Conservation (phyloP, 2,329 filamentous ascomycete species). For the Aphanoascus verrucosus region DNA sequence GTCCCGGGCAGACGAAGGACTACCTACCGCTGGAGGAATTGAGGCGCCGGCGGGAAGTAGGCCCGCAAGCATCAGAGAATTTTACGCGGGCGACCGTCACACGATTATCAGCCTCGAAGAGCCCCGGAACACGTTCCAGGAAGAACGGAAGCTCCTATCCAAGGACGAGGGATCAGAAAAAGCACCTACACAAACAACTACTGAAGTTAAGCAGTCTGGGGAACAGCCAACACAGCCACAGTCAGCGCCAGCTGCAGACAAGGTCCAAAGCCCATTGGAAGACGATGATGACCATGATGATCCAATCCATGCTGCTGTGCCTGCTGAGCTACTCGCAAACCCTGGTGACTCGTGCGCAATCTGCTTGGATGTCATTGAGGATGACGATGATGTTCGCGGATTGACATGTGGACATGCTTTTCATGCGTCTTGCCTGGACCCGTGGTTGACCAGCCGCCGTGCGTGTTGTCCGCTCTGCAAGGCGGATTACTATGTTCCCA, state of each 20-base stretch:
- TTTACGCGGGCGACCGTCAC: slow-evolving; percentile 34
- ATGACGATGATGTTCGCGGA: slow-evolving; percentile 89
- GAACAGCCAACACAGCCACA: background rate
- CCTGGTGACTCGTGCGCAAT: slow-evolving; percentile 93
- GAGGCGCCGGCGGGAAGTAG: slow-evolving; percentile 57
- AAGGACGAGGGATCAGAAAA: slow-evolving; percentile 18
- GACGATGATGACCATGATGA: slow-evolving; percentile 59
- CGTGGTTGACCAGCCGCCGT: slow-evolving; percentile 86
- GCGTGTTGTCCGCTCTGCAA: slow-evolving; percentile 97
- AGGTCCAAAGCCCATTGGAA: slow-evolving; percentile 16
- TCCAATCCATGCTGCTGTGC: slow-evolving; percentile 70
- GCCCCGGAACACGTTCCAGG: slow-evolving; percentile 38
- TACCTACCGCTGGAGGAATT: slow-evolving; percentile 76
- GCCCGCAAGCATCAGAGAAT: slow-evolving; percentile 56
- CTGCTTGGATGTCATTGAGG: slow-evolving; percentile 85
- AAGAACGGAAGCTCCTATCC: slow-evolving; percentile 25
- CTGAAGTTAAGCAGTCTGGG: background rate
- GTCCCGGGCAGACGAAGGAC: slow-evolving; percentile 66
- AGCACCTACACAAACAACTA: background rate
- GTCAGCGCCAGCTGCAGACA: background rate
- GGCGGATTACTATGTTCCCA: slow-evolving; percentile 92
- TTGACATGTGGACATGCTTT: slow-evolving; percentile 96
- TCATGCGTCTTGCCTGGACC: slow-evolving; percentile 89
- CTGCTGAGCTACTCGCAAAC: slow-evolving; percentile 66
- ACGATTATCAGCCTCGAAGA: slow-evolving; percentile 42